Conservation (phyloP, 1,139 yeast genomes). For the Arxiozyma heterogenica region DNA sequence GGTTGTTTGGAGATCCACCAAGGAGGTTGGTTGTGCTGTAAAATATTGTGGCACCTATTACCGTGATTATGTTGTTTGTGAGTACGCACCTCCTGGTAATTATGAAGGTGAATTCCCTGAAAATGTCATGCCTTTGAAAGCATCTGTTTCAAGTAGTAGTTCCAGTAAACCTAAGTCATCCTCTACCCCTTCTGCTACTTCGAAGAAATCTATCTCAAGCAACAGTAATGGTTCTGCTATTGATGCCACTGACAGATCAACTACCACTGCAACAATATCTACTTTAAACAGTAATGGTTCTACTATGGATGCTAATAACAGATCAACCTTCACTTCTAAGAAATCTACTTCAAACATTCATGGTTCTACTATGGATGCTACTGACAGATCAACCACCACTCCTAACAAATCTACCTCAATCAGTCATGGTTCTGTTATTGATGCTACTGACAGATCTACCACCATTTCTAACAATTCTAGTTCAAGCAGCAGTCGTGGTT, state of each 20-base stretch:
- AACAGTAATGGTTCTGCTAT: no score
- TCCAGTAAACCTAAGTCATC: neutral
- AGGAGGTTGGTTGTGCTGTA: constrained; percentile 54
- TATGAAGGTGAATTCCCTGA: constrained; percentile 35
- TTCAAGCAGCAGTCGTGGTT: no score
- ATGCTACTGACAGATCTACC: no score
- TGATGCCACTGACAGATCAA: no score
- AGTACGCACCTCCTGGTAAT: constrained; percentile 57
- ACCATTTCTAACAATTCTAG: no score
- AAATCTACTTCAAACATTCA: no score
- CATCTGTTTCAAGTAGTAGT: neutral
- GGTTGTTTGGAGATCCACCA: constrained; percentile 52
- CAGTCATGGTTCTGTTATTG: no score
- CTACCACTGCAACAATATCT: neutral
- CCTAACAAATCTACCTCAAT: no score
- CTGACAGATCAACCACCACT: no score
- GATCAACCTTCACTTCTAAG: no score
- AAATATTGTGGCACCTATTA: constrained; percentile 39
- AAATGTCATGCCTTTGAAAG: constrained; percentile 38
- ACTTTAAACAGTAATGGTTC: neutral
- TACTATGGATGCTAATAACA: no score
- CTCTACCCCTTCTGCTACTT: neutral
- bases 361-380: no score
- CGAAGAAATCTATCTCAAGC: neutral
- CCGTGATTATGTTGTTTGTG: constrained; percentile 57